phyloP scores from a whole-genome alignment of 2,329 filamentous ascomycete species.

The Ophiostoma novo-ulmi region DNA sequence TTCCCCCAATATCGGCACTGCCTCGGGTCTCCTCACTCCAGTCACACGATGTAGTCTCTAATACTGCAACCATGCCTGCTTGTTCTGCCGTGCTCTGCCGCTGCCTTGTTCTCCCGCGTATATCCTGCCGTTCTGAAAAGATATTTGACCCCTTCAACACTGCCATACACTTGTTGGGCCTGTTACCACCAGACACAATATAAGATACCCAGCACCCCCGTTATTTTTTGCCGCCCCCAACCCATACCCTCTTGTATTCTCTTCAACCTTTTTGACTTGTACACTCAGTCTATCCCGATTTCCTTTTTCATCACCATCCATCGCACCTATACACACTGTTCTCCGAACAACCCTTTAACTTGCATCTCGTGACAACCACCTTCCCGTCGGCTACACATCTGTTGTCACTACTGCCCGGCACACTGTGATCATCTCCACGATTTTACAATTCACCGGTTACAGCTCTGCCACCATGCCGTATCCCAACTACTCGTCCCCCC shows the following conservation, averaged over 20 bases:
- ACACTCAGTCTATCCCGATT: neutral
- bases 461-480: slow-evolving; percentile 11
- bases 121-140: neutral
- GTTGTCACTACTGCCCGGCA: neutral
- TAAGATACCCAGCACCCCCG: neutral
- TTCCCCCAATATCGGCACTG: neutral
- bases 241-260: neutral
- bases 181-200: neutral
- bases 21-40: slow-evolving; percentile 4
- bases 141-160: neutral
- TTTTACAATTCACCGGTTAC: neutral
- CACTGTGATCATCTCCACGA: neutral
- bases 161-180: too few relatives aligned
- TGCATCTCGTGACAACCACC: neutral
- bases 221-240: neutral
- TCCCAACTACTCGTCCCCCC: slow-evolving; percentile 6
- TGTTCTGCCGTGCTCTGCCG: slow-evolving; percentile 1
- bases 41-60: neutral
- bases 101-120: slow-evolving; percentile 1
- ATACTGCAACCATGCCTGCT: neutral
- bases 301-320: neutral
- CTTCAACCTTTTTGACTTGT: neutral
- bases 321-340: neutral
- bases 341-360: neutral
- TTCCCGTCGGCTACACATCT: neutral